Conservation (phyloP, 106 monocot species). For the Alisma plantagoaquatica region DNA sequence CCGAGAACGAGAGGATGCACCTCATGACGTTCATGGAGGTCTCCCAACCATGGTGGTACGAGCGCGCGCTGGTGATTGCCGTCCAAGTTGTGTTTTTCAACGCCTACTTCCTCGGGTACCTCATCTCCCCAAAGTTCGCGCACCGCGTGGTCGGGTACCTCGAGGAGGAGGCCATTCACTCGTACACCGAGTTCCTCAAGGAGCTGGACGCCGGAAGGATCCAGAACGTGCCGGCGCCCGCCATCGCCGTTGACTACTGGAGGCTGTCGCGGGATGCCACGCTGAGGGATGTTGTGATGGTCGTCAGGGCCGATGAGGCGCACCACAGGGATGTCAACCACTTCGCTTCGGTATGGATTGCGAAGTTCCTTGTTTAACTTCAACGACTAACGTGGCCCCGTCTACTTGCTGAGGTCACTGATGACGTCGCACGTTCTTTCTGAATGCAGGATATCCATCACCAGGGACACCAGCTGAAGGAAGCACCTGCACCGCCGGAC, state of each 20-base stretch:
- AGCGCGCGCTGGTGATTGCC: slow-evolving; percentile 38
- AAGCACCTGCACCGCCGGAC: slow-evolving; percentile 29
- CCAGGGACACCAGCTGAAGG: slow-evolving; percentile 36
- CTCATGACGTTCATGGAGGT: slow-evolving; percentile 82
- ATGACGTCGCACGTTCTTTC: not conserved
- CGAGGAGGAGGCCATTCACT: slow-evolving; percentile 51
- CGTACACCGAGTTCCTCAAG: slow-evolving; percentile 49
- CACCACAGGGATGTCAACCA: slow-evolving; percentile 47
- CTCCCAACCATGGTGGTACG: slow-evolving; percentile 45
- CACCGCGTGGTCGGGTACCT: slow-evolving; percentile 41
- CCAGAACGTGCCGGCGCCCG: slow-evolving; percentile 30
- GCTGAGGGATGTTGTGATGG: slow-evolving; percentile 31
- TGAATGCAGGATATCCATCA: slow-evolving; percentile 31
- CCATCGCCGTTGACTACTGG: slow-evolving; percentile 51
- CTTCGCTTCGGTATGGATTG: slow-evolving; percentile 27
- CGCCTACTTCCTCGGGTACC: slow-evolving; percentile 38
- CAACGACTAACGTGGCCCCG: too few species aligned
- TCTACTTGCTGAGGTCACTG: not conserved
- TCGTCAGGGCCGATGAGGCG: slow-evolving; percentile 40
- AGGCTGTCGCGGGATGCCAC: slow-evolving; percentile 24
- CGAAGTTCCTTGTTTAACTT: not conserved
- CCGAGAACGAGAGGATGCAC: slow-evolving; percentile 78
- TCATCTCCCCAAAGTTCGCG: slow-evolving; percentile 33
- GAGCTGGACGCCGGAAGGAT: slow-evolving; percentile 30
- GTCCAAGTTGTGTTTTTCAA: slow-evolving; percentile 50